Conservation (phyloP, 352 stramenopile species). For the Pythium folliculosum region DNA sequence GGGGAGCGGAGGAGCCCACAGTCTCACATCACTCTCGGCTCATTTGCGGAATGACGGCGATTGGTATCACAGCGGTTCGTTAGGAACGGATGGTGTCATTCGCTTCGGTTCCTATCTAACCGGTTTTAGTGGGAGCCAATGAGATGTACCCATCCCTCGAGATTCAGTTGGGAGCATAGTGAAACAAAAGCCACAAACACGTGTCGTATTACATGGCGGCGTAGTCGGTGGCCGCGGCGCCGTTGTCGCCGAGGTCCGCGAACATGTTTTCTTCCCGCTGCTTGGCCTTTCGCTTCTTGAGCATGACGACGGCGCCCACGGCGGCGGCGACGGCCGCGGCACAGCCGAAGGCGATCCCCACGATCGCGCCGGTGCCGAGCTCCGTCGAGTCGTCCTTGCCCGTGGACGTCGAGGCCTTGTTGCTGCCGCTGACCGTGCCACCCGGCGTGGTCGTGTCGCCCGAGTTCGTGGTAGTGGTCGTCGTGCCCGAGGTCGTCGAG, state of each 20-base stretch:
- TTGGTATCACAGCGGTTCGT: background rate
- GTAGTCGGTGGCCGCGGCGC: constrained; percentile 42
- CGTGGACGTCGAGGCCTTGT: constrained; percentile 16
- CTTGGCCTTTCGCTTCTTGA: constrained; percentile 34
- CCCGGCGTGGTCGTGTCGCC: constrained; percentile 1
- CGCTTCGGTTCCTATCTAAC: background rate
- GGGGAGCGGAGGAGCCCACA: too few species aligned
- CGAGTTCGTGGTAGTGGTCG: background rate
- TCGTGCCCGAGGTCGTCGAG: constrained; percentile 6
- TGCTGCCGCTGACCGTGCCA: constrained; percentile 17
- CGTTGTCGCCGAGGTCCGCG: constrained; percentile 44
- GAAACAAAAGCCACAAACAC: background rate
- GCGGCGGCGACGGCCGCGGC: constrained; percentile 25
- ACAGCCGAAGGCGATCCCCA: constrained; percentile 34
- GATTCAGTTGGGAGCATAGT: too few species aligned
- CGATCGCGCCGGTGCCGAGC: constrained; percentile 28
- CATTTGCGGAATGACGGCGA: constrained; percentile 2
- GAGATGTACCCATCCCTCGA: constrained; percentile 5
- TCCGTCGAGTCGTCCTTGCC: constrained; percentile 1
- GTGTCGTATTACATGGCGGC: constrained; percentile 39
- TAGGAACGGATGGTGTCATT: background rate
- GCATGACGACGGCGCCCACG: constrained; percentile 24
- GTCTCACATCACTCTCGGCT: too few species aligned
- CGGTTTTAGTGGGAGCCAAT: background rate
- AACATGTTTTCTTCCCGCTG: constrained; percentile 44